phyloP scores from a whole-genome alignment of 257 asterid species.

The Dorcoceras hygrometricum region DNA sequence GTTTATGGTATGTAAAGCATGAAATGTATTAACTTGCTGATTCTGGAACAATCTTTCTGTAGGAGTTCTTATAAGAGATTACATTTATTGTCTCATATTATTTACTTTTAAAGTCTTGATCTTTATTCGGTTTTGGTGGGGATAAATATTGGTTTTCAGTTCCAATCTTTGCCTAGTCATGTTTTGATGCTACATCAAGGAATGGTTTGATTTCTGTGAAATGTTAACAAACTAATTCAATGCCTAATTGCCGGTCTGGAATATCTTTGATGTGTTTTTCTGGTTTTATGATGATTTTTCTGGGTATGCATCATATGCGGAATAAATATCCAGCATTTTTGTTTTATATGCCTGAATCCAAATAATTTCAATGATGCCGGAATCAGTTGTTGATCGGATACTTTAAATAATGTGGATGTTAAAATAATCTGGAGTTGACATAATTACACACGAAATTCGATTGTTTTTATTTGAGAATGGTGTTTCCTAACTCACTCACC shows the following conservation, averaged over 20 bases:
- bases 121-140: not conserved
- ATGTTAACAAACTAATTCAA: slow-evolving; percentile 12
- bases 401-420: not conserved
- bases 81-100: too few species aligned
- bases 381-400: not conserved
- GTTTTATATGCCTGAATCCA: not conserved
- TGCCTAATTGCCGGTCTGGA: not conserved
- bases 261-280: not conserved
- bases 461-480: not conserved
- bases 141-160: not conserved
- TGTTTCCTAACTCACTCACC: not conserved
- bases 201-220: slow-evolving; percentile 17
- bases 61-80: not conserved
- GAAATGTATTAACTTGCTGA: not conserved
- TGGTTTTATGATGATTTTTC: slow-evolving; percentile 11
- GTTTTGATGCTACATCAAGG: not conserved
- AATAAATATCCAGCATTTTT: not conserved
- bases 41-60: too few species aligned
- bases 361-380: not conserved
- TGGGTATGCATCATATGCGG: not conserved
- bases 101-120: not conserved
- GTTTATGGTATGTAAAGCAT: not conserved
- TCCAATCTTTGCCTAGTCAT: not conserved
- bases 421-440: slow-evolving; percentile 13
- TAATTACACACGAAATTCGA: not conserved